Percentiles rank a stretch among this genome's conserved stretches.
Evolutionary conservation across 1,284 basidiomycete genomes (phyloP).

Genomic region (Microbotryum saponariae): DNA sequence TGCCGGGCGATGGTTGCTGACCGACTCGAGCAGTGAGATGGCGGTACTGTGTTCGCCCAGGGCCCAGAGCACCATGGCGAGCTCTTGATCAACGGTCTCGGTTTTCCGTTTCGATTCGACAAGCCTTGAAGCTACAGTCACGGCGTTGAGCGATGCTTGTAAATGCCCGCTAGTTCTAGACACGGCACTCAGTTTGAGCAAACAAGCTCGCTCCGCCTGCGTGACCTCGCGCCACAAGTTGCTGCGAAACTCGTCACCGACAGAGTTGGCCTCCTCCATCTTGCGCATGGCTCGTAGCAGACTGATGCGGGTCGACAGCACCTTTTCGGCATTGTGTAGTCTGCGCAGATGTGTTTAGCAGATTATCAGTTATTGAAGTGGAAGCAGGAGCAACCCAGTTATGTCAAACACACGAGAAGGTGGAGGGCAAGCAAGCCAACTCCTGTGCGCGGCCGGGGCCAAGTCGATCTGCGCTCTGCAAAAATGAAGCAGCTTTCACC

Average conservation of each 20-base stretch:
- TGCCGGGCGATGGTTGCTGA: neutral
- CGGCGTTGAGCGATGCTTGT: conserved; percentile 79
- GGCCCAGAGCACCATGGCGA: conserved; percentile 81
- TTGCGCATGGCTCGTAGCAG: conserved; percentile 62
- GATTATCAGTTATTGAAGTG: no score
- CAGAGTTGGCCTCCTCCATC: conserved; percentile 59
- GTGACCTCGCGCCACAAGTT: conserved; percentile 51
- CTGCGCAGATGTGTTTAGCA: conserved; percentile 44
- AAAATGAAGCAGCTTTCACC: conserved; percentile 49
- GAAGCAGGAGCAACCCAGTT: no score
- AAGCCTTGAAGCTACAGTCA: conserved; percentile 64
- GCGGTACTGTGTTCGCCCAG: conserved; percentile 78
- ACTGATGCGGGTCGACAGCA: conserved; percentile 73
- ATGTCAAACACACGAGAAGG: conserved; percentile 2
- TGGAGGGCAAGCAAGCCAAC: conserved; percentile 2
- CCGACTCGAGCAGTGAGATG: conserved; percentile 47
- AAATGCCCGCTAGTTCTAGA: conserved; percentile 63
- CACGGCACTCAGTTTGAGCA: conserved; percentile 63
- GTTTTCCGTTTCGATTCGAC: conserved; percentile 44
- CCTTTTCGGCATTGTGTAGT: conserved; percentile 64
- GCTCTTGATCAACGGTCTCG: conserved; percentile 58
- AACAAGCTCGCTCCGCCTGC: conserved; percentile 60
- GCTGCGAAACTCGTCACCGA: conserved; percentile 58
- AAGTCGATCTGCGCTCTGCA: neutral
- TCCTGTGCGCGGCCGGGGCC: neutral